These are phyloP conservation scores for Myxozyma geophila DNA, from an alignment of 805 yeast species.

Conservation along the genomic window DNA sequence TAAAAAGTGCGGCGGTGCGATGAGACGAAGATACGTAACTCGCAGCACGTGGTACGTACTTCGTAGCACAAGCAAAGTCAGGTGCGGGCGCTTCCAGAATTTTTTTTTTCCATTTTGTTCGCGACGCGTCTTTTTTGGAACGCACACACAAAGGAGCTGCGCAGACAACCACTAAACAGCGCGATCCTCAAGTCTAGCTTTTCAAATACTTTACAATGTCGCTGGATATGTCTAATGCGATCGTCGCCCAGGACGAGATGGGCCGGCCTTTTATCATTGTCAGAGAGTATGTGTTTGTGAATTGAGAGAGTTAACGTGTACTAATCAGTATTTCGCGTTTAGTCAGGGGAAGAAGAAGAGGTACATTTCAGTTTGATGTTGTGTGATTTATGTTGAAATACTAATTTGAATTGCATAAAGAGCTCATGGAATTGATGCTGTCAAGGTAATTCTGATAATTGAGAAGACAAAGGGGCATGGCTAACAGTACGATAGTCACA, in stretches of 20 bases:
- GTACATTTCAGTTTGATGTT: conserved; percentile 11
- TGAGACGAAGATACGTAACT: neutral
- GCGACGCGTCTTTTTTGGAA: conserved; percentile 11
- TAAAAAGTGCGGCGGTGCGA: no score
- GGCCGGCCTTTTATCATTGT: conserved; percentile 99
- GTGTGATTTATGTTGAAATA: neutral
- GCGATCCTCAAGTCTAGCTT: neutral
- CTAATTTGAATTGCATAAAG: conserved; percentile 43
- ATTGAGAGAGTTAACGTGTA: neutral
- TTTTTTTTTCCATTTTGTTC: neutral
- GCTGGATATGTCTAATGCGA: conserved; percentile 96
- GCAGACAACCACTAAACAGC: conserved; percentile 45
- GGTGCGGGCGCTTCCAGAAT: conserved; percentile 14
- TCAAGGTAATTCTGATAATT: conserved; percentile 46
- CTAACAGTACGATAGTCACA: conserved; percentile 60
- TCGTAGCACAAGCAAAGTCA: neutral
- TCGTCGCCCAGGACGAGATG: conserved; percentile 98
- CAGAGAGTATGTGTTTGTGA: conserved; percentile 64
- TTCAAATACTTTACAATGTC: conserved; percentile 19
- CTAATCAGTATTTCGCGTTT: conserved; percentile 11
- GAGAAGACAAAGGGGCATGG: neutral
- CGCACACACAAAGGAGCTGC: neutral
- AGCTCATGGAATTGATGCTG: conserved; percentile 78
- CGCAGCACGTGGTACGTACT: conserved; percentile 5
- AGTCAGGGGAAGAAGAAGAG: conserved; percentile 50